Evolutionary conservation across 2,329 filamentous ascomycete species (phyloP), one percentile per base, ranked within the genome.

Genomic region (Alternaria incomplexa): DNA sequence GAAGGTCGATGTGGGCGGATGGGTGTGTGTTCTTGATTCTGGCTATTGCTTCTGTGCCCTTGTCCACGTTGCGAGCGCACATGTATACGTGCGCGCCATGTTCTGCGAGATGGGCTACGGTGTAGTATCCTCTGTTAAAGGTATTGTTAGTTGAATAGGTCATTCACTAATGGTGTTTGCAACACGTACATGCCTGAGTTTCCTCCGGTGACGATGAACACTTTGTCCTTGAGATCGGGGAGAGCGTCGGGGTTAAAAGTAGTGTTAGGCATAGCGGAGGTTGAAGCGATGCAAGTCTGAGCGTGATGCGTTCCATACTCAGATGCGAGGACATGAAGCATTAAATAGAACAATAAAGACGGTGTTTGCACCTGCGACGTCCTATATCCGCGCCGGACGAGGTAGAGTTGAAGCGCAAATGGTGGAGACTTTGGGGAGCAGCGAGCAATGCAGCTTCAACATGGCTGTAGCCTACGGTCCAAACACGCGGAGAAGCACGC

Each of bases 61-160:
- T 85, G n/a, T 73, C 45, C 5, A 68, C 52, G 58, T 73, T 81
- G 58, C 85, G 83, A 40, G 81, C 80, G 15, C 71, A 72, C 11
- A 75, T 66, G 60, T 74, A 70, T n/a, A 75, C 61, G 25, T 74
- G 68, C 4, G 64, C 63, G 15, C 40, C 44, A 47, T 70, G 64
- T 28, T 58, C 22, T 12, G 73, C 69, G 20, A 75, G 64, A 53
- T 58, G 58, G 10, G 60, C 30, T 11, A 61, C 72, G 23, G 69
- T 65, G 17, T 60, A 36, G 43, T 64, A 61, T 9, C 73, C 73
- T 13, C 72, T 61, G 54, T 62, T 56, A 50, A 22, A 32, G 17
- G 15, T 6, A 63, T 53, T 43, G 58, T 40, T 17, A 40, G 36
- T 40, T 40, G 36, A 40, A 40, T 2, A 40, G 36, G 36, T 3